These are phyloP conservation scores for Sporormia fimetaria DNA, from an alignment of 495 filamentous ascomycete genomes.

Conservation along the genomic window DNA sequence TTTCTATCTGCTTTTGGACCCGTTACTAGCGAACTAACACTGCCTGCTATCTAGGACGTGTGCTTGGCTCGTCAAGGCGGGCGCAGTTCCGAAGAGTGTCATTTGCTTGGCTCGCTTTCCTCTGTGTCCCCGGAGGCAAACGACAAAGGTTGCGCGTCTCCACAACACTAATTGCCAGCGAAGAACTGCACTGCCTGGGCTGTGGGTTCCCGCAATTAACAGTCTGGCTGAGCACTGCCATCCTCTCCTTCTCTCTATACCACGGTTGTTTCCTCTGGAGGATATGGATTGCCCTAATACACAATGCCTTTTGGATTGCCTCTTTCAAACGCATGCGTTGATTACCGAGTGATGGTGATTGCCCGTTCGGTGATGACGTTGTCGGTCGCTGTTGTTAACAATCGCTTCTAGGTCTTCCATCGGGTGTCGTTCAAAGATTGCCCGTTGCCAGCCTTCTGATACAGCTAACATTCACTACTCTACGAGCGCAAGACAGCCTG, in stretches of 20 bases:
- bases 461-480: no score
- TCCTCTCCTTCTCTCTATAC: no score
- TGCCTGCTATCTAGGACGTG: not conserved
- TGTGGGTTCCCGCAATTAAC: no score
- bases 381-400: no score
- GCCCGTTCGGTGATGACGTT: no score
- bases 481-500: no score
- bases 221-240: no score
- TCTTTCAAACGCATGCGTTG: slow-evolving; percentile 4
- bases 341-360: no score
- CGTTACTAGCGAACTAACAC: not conserved
- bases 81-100: no score
- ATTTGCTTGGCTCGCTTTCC: slow-evolving; percentile 9
- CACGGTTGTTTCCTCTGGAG: not conserved
- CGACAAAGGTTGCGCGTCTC: not conserved
- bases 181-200: no score
- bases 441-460: not conserved
- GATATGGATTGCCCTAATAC: slow-evolving; percentile 8
- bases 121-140: slow-evolving; percentile 10
- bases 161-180: slow-evolving; percentile 9
- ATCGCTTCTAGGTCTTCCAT: not conserved
- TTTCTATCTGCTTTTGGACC: not conserved
- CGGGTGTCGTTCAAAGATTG: not conserved
- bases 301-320: no score
- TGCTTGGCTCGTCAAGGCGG: no score